phyloP scores from a whole-genome alignment of 2,329 filamentous ascomycete species.

The Atkinsonella hypoxylon region DNA sequence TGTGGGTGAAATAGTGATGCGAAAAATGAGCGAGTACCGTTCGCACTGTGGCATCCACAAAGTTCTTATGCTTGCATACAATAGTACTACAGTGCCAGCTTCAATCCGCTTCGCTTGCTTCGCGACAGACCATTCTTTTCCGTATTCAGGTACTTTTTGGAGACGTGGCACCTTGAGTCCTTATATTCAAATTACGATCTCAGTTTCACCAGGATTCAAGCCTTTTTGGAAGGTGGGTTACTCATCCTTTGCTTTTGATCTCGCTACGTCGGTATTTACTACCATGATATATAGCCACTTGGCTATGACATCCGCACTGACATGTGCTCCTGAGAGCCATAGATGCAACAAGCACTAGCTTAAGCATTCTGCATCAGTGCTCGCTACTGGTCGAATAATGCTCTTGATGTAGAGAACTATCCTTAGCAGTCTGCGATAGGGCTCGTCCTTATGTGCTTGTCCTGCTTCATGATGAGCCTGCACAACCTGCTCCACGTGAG shows the following conservation, averaged over 20 bases:
- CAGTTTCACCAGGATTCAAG: not conserved
- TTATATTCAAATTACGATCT: not conserved
- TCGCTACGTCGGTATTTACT: conserved; percentile 9
- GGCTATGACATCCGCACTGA: conserved; percentile 12
- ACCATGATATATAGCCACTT: conserved; percentile 16
- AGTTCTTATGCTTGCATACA: too few relatives aligned
- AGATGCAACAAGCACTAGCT: conserved; percentile 16
- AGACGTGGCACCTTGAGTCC: too few relatives aligned
- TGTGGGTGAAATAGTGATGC: not conserved
- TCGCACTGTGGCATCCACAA: conserved; percentile 2
- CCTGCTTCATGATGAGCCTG: conserved; percentile 6
- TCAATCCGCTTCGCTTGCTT: too few relatives aligned
- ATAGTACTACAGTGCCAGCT: not conserved
- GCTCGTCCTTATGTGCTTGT: not conserved
- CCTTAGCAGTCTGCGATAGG: conserved; percentile 6
- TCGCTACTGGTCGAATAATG: conserved; percentile 2
- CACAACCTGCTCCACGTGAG: conserved; percentile 10
- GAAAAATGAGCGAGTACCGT: too few relatives aligned
- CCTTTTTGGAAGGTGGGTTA: not conserved
- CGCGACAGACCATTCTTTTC: too few relatives aligned
- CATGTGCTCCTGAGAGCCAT: conserved; percentile 6
- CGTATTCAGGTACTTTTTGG: too few relatives aligned
- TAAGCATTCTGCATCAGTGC: conserved; percentile 3
- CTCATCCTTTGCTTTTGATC: conserved; percentile 6
- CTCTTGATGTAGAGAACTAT: conserved; percentile 5